A percentile compares a stretch with the other conserved stretches of the same genome.
Conservation (phyloP, 2,329 filamentous ascomycete genomes). For the Colletotrichum tofieldiae region DNA sequence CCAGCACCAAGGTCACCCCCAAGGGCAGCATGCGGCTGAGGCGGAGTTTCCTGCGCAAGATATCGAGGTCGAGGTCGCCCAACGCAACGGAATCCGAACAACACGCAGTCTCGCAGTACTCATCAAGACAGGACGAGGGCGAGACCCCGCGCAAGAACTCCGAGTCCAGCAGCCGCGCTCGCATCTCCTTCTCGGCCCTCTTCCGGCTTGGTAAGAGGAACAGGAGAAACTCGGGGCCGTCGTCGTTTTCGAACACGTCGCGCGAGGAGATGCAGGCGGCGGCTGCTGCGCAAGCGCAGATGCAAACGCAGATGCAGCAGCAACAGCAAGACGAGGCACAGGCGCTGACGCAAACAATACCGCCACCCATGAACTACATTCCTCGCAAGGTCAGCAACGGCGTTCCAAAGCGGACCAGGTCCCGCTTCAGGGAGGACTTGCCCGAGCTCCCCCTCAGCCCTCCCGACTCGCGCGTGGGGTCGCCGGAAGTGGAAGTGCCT, state of each 20-base stretch:
- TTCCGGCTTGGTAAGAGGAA: constrained; percentile 79
- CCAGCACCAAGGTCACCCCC: constrained; percentile 43
- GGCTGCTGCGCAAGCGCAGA: constrained; percentile 45
- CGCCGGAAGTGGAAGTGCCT: constrained; percentile 75
- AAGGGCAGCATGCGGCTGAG: constrained; percentile 52
- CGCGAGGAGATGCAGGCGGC: constrained; percentile 82
- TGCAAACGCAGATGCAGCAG: constrained; percentile 50
- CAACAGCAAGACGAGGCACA: constrained; percentile 55
- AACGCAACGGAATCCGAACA: constrained; percentile 59
- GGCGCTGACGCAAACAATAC: constrained; percentile 57
- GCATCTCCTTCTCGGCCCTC: constrained; percentile 78
- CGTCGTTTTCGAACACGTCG: constrained; percentile 93
- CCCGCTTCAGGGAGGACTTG: constrained; percentile 92
- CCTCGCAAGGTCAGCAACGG: constrained; percentile 57
- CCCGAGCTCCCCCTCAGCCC: constrained; percentile 90
- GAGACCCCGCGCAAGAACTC: constrained; percentile 69
- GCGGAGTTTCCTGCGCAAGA: constrained; percentile 59
- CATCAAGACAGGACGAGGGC: constrained; percentile 62
- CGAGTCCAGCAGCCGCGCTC: constrained; percentile 64
- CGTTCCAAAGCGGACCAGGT: constrained; percentile 84
- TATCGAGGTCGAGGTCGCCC: constrained; percentile 67
- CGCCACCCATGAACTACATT: constrained; percentile 60
- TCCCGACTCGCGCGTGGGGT: constrained; percentile 85
- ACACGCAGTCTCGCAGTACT: constrained; percentile 52
- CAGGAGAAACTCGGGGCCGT: constrained; percentile 71